These are phyloP conservation scores for Pelargonium fulgidum DNA, from an alignment of 441 rosid genomes.

Conservation along the genomic window DNA sequence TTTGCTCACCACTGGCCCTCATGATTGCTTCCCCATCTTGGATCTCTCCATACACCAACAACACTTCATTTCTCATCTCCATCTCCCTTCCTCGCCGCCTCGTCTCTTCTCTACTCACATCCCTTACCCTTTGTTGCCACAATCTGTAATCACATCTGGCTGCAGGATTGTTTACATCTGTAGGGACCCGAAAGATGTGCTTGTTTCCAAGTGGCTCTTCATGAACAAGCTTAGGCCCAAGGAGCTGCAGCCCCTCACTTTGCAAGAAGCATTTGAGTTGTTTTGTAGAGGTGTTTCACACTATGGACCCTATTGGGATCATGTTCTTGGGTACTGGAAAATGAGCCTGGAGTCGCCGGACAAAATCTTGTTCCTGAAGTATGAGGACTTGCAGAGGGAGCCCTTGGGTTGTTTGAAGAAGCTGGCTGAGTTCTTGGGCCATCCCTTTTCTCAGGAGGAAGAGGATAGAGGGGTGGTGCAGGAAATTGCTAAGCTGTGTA, in stretches of 20 bases:
- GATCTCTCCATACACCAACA: background rate
- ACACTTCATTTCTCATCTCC: background rate
- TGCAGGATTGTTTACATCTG: slow-evolving; percentile 19
- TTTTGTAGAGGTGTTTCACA: slow-evolving; percentile 20
- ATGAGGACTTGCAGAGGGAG: slow-evolving; percentile 23
- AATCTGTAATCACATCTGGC: background rate
- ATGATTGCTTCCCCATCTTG: slow-evolving; percentile 7
- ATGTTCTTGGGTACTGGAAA: slow-evolving; percentile 24
- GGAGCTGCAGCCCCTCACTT: slow-evolving; percentile 1
- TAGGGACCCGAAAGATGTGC: slow-evolving; percentile 21
- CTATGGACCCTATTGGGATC: slow-evolving; percentile 20
- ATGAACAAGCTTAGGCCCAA: slow-evolving; percentile 13
- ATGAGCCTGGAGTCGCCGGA: slow-evolving; percentile 20
- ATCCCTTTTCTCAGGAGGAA: slow-evolving; percentile 25
- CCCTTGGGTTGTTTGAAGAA: slow-evolving; percentile 8
- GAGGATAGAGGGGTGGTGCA: slow-evolving; percentile 16
- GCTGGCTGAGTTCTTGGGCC: slow-evolving; percentile 24
- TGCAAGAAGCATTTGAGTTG: slow-evolving; percentile 22
- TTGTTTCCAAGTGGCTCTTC: slow-evolving; percentile 21
- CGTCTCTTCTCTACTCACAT: slow-evolving; percentile 29
- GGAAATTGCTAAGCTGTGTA: slow-evolving; percentile 21
- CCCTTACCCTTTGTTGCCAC: slow-evolving; percentile 21
- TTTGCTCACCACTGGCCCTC: slow-evolving; percentile 27
- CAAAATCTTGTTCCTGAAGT: slow-evolving; percentile 22
- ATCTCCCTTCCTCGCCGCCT: background rate